These are phyloP conservation scores for Aspergillus flavus DNA, from an alignment of 2,329 filamentous ascomycete species.

Conservation along the genomic window DNA sequence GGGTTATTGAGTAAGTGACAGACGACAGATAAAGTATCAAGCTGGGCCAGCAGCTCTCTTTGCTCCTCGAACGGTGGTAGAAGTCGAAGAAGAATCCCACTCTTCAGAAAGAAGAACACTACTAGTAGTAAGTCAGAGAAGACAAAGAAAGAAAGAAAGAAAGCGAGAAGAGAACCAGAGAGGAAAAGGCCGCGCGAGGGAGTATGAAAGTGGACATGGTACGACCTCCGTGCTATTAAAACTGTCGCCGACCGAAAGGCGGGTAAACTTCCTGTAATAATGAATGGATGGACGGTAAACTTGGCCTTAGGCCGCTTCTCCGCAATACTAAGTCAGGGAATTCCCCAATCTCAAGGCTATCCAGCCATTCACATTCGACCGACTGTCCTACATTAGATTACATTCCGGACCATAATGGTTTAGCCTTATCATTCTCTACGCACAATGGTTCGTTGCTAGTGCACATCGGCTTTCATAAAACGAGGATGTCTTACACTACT, in stretches of 20 bases:
- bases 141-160: constrained; percentile 19
- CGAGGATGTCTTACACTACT: background rate
- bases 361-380: constrained; percentile 1
- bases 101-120: background rate
- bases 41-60: constrained; percentile 25
- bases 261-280: constrained; percentile 10
- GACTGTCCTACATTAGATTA: background rate
- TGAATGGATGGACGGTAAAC: background rate
- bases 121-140: background rate
- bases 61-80: background rate
- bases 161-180: constrained; percentile 9
- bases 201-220: constrained; percentile 10
- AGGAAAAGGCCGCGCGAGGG: constrained; percentile 2
- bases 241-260: constrained; percentile 21
- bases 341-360: background rate
- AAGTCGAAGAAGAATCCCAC: background rate
- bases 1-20: constrained; percentile 2
- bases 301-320: constrained; percentile 2
- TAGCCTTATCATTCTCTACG: constrained; percentile 2
- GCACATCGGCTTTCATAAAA: background rate
- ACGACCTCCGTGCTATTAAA: constrained; percentile 18
- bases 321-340: background rate
- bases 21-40: constrained; percentile 8
- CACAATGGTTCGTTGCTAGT: background rate
- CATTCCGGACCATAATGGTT: background rate